A percentile compares a stretch with the other conserved stretches of the same genome.
These are phyloP conservation scores for Aspergillus haitiensis DNA, from an alignment of 495 filamentous ascomycete species.

Conservation along the genomic window DNA sequence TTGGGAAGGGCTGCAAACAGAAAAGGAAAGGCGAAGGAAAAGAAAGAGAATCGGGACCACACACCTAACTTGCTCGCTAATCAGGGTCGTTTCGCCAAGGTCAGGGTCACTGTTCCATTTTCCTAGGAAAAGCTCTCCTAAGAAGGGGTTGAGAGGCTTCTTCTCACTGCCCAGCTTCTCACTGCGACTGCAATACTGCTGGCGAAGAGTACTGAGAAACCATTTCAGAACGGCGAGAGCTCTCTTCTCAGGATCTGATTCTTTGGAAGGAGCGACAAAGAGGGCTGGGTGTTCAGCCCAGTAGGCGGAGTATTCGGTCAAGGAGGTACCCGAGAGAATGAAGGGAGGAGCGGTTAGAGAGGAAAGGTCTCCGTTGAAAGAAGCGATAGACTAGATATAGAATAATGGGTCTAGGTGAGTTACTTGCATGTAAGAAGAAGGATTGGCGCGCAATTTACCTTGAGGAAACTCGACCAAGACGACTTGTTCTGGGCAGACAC, in stretches of 20 bases:
- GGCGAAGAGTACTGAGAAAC: slow-evolving; percentile 94
- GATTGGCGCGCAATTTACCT: slow-evolving; percentile 33
- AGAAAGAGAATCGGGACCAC: slow-evolving; percentile 14
- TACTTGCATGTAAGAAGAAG: neutral
- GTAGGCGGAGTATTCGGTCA: slow-evolving; percentile 94
- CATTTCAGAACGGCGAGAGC: slow-evolving; percentile 89
- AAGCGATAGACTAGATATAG: slow-evolving; percentile 74
- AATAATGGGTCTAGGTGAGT: slow-evolving; percentile 2
- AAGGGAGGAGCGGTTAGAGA: slow-evolving; percentile 94
- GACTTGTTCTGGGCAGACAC: slow-evolving; percentile 46
- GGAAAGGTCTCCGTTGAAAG: slow-evolving; percentile 93
- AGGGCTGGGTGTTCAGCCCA: slow-evolving; percentile 92
- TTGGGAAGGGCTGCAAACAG: too few relatives aligned
- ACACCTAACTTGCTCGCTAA: slow-evolving; percentile 82
- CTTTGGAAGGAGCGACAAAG: slow-evolving; percentile 82
- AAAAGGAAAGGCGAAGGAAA: neutral
- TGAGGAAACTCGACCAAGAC: slow-evolving; percentile 57
- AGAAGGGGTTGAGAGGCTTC: slow-evolving; percentile 90
- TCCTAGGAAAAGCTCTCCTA: slow-evolving; percentile 89
- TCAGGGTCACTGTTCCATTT: slow-evolving; percentile 74
- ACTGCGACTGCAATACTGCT: slow-evolving; percentile 87
- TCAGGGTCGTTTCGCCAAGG: slow-evolving; percentile 66
- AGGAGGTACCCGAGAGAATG: slow-evolving; percentile 86
- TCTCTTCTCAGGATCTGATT: slow-evolving; percentile 78
- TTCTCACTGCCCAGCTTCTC: slow-evolving; percentile 94